phyloP scores from a whole-genome alignment of 164 flowering plant species.

The Hamamelis virginiana region DNA sequence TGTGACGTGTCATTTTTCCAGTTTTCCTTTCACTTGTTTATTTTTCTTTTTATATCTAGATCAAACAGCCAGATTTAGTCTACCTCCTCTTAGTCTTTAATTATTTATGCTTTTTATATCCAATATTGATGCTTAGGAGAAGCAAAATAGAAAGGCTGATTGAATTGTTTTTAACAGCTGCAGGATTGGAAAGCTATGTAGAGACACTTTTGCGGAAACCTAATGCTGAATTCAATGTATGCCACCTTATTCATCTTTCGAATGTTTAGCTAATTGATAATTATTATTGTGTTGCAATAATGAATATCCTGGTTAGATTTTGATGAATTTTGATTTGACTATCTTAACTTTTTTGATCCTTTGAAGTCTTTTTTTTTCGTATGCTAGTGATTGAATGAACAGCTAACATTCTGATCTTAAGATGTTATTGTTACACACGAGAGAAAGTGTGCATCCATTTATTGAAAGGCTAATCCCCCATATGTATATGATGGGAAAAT shows the following conservation, averaged over 20 bases:
- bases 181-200: slow-evolving; percentile 73
- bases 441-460: too few species aligned
- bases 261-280: neutral
- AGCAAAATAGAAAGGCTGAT: slow-evolving; percentile 14
- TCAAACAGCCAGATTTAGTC: neutral
- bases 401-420: too few species aligned
- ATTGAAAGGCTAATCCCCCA: too few species aligned
- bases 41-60: neutral
- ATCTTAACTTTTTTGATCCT: too few species aligned
- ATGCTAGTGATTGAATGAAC: too few species aligned
- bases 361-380: too few species aligned
- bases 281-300: neutral
- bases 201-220: slow-evolving; percentile 76
- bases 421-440: too few species aligned
- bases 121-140: neutral
- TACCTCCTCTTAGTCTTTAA: neutral
- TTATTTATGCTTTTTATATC: neutral
- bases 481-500: too few species aligned
- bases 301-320: neutral
- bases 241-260: slow-evolving; percentile 14
- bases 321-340: too few species aligned
- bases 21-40: neutral
- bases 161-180: slow-evolving; percentile 49
- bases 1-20: neutral
- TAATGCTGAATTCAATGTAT: slow-evolving; percentile 78